Evolutionary conservation across 1,139 yeast species (phyloP).

Genomic region (Diutina ranongensis): DNA sequence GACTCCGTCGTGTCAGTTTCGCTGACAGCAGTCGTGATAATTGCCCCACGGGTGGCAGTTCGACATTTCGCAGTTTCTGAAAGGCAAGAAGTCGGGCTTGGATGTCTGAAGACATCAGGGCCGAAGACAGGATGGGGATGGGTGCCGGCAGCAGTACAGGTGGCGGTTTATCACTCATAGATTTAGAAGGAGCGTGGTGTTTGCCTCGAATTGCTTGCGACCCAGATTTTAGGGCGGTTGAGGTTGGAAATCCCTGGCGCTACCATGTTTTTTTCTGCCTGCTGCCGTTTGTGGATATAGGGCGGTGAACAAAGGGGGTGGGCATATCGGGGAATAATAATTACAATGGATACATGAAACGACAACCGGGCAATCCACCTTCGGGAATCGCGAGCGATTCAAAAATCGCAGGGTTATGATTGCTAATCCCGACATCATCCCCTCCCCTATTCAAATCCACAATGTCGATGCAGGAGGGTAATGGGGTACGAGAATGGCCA

Average conservation of each 20-base stretch:
- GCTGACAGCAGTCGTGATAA: slow-evolving; percentile 4
- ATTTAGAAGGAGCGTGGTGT: neutral
- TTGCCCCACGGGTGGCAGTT: slow-evolving; percentile 1
- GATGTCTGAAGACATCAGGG: slow-evolving; percentile 24
- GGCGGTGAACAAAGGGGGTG: no score
- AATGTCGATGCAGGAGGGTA: no score
- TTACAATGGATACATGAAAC: no score
- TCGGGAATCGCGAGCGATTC: no score
- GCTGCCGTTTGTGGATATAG: no score
- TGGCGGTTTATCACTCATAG: slow-evolving; percentile 1
- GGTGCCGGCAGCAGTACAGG: slow-evolving; percentile 6
- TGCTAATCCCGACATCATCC: no score
- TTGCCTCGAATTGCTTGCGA: neutral
- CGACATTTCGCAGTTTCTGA: slow-evolving; percentile 26
- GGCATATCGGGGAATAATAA: no score
- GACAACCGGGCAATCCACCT: no score
- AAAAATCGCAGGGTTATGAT: no score
- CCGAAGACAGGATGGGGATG: neutral
- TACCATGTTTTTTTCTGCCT: neutral
- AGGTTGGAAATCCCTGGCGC: neutral
- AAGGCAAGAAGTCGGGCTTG: slow-evolving; percentile 70
- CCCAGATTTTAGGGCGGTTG: no score
- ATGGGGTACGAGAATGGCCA: no score
- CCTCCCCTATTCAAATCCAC: no score
- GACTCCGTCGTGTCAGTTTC: neutral